Evolutionary conservation across 2,329 filamentous ascomycete species (phyloP), one percentile per base, ranked within the genome.

Genomic region (Ceratocystis alfenasii): DNA sequence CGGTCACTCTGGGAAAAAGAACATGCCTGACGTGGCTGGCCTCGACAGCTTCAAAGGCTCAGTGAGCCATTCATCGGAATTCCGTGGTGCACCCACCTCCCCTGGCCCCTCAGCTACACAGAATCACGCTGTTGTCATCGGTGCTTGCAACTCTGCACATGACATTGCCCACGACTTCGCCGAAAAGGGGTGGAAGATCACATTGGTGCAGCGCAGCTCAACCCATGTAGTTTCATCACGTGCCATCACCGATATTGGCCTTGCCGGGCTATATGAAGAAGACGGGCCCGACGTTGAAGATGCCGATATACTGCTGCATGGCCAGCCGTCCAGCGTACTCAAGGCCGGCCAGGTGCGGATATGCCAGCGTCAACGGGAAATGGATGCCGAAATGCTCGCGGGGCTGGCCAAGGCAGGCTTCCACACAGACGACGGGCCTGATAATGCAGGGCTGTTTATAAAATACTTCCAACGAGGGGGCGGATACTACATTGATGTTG

Each of bases 401-500:
- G 78, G 78, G 0, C 76, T 89, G 0, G 74, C 75, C 5, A 79
- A 76, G 46, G 84, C 77, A 0, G 86, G 86, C 0, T 88, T 88
- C 77, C 79, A 79, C 64, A 73, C 84, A 0, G 84, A 88, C 69
- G 74, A 72, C 0, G 85, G 85, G 0, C 80, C 82, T 0, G 79
- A 85, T 64, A 79, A 76, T 0, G 76, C 79, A 0, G 85, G 86
- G 0, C 75, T 87, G 2, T 78, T 83, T 66, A 73, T 81, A 64
- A 87, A 87, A 72, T 88, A 87, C 70, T 78, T 86, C 68, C 83
- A 85, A 69, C 79, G 83, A 1, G 85, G 85, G 1, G 86, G 87
- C 0, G 86, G 86, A 0, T 88, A 88, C 71, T 88, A 88, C 73
- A 86, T 88, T 68, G 84, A 89, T 68, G 84, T 87, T 1, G 87